phyloP scores from a whole-genome alignment of 1,284 basidiomycete genomes.

The Xanthoconium separans region DNA sequence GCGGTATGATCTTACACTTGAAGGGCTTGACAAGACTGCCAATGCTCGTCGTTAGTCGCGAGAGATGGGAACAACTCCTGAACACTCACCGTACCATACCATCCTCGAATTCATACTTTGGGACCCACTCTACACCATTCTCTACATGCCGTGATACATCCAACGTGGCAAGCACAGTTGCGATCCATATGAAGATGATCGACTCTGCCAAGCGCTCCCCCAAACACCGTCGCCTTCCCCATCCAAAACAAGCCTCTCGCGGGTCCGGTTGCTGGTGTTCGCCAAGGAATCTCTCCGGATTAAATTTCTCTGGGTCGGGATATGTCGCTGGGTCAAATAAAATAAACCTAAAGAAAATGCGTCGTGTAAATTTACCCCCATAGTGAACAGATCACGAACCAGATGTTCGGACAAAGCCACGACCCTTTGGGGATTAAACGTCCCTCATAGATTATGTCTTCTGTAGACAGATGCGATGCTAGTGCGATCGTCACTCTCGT shows the following conservation, averaged over 20 bases:
- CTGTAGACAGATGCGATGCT: not conserved
- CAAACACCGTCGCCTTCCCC: constrained; percentile 7
- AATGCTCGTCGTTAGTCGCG: fast-evolving
- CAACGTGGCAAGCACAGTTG: constrained; percentile 15
- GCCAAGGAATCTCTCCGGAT: not conserved
- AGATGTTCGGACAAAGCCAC: not conserved
- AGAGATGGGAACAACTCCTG: not conserved
- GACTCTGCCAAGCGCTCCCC: constrained; percentile 11
- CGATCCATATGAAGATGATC: constrained; percentile 16
- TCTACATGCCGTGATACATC: constrained; percentile 10
- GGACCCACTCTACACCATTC: constrained; percentile 7
- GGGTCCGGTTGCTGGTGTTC: not conserved
- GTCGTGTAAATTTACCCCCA: too few species aligned
- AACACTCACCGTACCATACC: not conserved
- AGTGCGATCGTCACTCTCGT: too few species aligned
- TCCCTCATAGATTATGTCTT: not conserved
- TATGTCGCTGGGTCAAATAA: not conserved
- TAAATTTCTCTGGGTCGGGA: not conserved
- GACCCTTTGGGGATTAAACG: not conserved
- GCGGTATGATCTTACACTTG: constrained; percentile 10
- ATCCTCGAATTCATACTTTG: constrained; percentile 4
- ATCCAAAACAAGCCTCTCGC: constrained; percentile 2
- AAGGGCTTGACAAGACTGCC: constrained; percentile 16
- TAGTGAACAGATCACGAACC: not conserved
- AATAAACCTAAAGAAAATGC: not conserved